Evolutionary conservation across 352 stramenopile species (phyloP), one percentile per base, ranked within the genome.

Genomic region (Globisporangium carolinianum): DNA sequence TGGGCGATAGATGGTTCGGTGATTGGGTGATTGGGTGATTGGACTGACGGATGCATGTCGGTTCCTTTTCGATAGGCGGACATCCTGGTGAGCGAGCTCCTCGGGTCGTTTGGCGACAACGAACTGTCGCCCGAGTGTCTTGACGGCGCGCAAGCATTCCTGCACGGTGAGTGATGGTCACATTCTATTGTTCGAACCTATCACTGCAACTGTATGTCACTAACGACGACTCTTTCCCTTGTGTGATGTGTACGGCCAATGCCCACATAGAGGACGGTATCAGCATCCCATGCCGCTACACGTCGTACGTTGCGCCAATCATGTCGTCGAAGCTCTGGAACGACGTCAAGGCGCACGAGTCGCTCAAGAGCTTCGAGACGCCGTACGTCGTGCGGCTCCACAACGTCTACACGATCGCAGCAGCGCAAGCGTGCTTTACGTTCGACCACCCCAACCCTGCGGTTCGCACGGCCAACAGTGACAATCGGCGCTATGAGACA

Each of bases 41-140:
- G 10, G 43, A 47, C n/a, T 35, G 45, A 35, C n/a, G 11, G 15
- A 49, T n/a, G 15, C 15, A 2, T 32, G 24, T 32, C 24, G 24
- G 24, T 32, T 32, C 24, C 3, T 32, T 32, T 11, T 42, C 10
- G 9, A 39, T 39, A 79, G 42, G 94, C 88, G 45, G 95, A 98
- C 69, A 96, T 98, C 60, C 87, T 99, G 63, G 93, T 98, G 32
- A 97, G 86, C 59, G 95, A 99, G 73, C 70, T 99, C 38, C 70
- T 99, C 24, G 96, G 96, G 7, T 98, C 89, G 1, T 99, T 98
- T 71, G 94, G 96, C 17, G 96, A 99, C 83, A 99, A 99, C 68
- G 97, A 99, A 67, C 80, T 99, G n/a, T 98, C 90, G 11, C 97
- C 97, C 1, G 97, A 99, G 73, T 99, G 97, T 69, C 70, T 99